Conservation (phyloP, 1,284 basidiomycete genomes). For the Apiotrichum laibachii region DNA sequence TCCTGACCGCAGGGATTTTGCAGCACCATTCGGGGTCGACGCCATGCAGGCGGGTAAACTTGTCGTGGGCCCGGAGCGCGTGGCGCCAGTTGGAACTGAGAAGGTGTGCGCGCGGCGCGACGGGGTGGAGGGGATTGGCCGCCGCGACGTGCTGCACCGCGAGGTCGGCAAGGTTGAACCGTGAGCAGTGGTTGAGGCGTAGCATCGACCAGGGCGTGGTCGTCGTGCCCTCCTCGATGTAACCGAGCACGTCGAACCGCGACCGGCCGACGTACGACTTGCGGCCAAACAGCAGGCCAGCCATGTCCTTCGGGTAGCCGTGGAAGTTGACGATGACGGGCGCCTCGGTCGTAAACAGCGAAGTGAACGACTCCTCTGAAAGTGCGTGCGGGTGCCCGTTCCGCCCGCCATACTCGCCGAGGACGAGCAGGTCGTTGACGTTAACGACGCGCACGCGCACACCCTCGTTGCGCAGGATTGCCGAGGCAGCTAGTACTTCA, state of each 20-base stretch:
- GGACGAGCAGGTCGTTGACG: constrained; percentile 55
- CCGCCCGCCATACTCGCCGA: constrained; percentile 55
- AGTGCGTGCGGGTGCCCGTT: constrained; percentile 60
- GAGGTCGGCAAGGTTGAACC: constrained; percentile 52
- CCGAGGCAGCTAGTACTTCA: constrained; percentile 62
- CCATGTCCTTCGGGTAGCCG: constrained; percentile 54
- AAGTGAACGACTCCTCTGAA: constrained; percentile 61
- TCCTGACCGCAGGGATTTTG: constrained; percentile 36
- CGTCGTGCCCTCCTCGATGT: constrained; percentile 54
- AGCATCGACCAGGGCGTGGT: constrained; percentile 57
- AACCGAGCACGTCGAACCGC: constrained; percentile 51
- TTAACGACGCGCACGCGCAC: constrained; percentile 70
- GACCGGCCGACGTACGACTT: constrained; percentile 46
- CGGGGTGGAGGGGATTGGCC: constrained; percentile 37
- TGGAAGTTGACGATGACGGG: constrained; percentile 80
- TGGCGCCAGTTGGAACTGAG: constrained; percentile 49
- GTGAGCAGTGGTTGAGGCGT: constrained; percentile 51
- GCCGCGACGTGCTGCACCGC: constrained; percentile 49
- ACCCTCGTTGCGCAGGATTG: constrained; percentile 68
- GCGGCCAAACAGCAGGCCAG: constrained; percentile 48
- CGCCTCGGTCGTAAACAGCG: constrained; percentile 68
- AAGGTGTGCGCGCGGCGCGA: constrained; percentile 47
- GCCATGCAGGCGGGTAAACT: constrained; percentile 50
- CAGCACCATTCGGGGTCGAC: constrained; percentile 47
- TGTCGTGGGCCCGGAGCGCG: constrained; percentile 45